phyloP scores from a whole-genome alignment of 2,329 filamentous ascomycete species.

The Cladosporium phlei region DNA sequence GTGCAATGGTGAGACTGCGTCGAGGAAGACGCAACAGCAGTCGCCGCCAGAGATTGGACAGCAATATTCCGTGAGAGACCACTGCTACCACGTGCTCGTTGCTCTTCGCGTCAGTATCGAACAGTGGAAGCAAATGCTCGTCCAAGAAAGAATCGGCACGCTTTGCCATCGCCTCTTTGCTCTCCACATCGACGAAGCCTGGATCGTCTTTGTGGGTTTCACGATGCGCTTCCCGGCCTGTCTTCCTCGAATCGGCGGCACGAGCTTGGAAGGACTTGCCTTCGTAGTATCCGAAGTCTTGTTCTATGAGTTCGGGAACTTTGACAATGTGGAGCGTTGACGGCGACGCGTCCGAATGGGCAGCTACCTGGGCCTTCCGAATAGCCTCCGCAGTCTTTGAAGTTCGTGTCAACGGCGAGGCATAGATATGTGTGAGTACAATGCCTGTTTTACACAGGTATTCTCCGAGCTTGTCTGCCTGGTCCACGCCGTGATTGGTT shows the following conservation, averaged over 20 bases:
- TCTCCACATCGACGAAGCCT: slow-evolving; percentile 59
- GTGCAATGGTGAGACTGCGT: slow-evolving; percentile 41
- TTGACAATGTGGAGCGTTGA: slow-evolving; percentile 34
- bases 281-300: slow-evolving; percentile 66
- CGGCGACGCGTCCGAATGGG: background rate
- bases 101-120: slow-evolving; percentile 34
- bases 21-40: slow-evolving; percentile 54
- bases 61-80: slow-evolving; percentile 78
- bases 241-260: slow-evolving; percentile 30
- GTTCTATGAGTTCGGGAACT: slow-evolving; percentile 56
- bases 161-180: slow-evolving; percentile 59
- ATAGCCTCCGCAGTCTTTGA: slow-evolving; percentile 66
- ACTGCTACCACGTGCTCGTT: slow-evolving; percentile 52
- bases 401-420: slow-evolving; percentile 73
- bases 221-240: slow-evolving; percentile 36
- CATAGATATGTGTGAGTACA: slow-evolving; percentile 65
- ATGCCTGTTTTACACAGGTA: slow-evolving; percentile 62
- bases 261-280: slow-evolving; percentile 54
- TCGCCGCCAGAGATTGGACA: slow-evolving; percentile 63
- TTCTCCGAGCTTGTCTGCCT: slow-evolving; percentile 66
- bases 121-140: slow-evolving; percentile 55
- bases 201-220: slow-evolving; percentile 38
- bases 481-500: slow-evolving; percentile 75
- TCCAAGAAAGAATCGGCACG: slow-evolving; percentile 65
- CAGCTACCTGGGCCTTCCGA: slow-evolving; percentile 18